Evolutionary conservation across 202 grass and related monocot genomes (phyloP), one percentile per base, ranked within the genome.

Genomic region (Schoenoplectus tabernaemontani): DNA sequence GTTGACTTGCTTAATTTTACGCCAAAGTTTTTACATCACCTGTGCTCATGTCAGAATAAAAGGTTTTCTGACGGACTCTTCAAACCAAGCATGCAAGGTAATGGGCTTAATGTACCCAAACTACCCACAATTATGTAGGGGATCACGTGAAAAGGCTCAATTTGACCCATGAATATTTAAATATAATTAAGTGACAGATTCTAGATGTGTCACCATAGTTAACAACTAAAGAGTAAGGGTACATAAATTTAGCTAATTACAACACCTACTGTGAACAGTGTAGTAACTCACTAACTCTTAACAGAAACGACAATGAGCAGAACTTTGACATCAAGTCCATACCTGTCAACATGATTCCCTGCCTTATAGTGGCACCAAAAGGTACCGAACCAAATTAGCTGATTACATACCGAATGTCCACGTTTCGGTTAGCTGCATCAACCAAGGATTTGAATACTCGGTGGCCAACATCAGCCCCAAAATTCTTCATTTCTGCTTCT

Each of bases 381-480:
- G n/a, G n/a, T 46, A 89, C 65, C 22, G 17, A 78, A 63, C 10
- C 7, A 50, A 32, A 50, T 30, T 23, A 73, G 43, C 68, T 73
- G n/a, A 68, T 8, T 73, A 16, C 64, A 84, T 83, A 37, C 94
- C 91, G 90, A 87, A 93, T 87, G 84, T 86, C 79, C 38, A 97
- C 73, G 42, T 92, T 90, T 82, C 89, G 86, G 69, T 92, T 89
- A 32, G 89, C 91, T 12, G 95, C 91, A 48, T 82, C 81, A 70
- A 90, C 89, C 69, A 94, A 76, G 7, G 87, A 90, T 41, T 82
- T 64, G 76, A 92, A 98, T 57, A 94, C 95, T 26, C 65, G 43
- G 17, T 41, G 66, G 51, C 95, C 95, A 16, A 80, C 64, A 11
- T 42, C 69, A 12, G 91, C 86, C 10, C 95, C 95, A 23, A 98